Evolutionary conservation across 1,284 basidiomycete species (phyloP).

Genomic region (Kwoniella shivajii): DNA sequence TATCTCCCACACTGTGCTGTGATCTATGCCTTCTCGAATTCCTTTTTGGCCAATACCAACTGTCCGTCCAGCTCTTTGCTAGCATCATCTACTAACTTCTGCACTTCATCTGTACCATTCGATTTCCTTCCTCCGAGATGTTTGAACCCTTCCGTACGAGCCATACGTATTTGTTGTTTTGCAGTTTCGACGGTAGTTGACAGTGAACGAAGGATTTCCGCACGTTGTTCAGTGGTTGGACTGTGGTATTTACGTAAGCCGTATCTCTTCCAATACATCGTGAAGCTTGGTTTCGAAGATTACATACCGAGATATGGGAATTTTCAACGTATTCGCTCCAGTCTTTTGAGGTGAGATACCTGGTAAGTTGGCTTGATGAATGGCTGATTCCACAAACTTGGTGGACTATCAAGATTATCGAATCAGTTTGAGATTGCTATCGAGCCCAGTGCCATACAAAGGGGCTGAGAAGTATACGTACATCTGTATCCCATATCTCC

Average conservation of each 20-base stretch:
- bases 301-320: conserved; percentile 46
- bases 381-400: conserved; percentile 50
- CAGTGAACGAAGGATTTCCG: conserved; percentile 39
- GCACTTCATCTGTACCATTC: conserved; percentile 44
- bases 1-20: too few relatives aligned
- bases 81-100: conserved; percentile 45
- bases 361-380: conserved; percentile 52
- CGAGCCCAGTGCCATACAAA: neutral
- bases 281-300: too few relatives aligned
- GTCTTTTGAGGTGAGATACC: conserved; percentile 48
- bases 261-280: too few relatives aligned
- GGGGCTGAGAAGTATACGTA: conserved; percentile 28
- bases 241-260: conserved; percentile 18
- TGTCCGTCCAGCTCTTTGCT: conserved; percentile 44
- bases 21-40: conserved; percentile 50
- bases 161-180: conserved; percentile 48
- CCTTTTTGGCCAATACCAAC: conserved; percentile 48
- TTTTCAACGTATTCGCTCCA: conserved; percentile 38
- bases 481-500: conserved; percentile 49
- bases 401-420: conserved; percentile 19
- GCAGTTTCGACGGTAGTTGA: conserved; percentile 44
- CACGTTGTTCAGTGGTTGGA: conserved; percentile 46
- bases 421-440: neutral
- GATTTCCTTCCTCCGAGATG: conserved; percentile 42
- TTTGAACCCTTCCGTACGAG: conserved; percentile 50